phyloP scores from a whole-genome alignment of 2,329 filamentous ascomycete species.

The Phialophora tarda region DNA sequence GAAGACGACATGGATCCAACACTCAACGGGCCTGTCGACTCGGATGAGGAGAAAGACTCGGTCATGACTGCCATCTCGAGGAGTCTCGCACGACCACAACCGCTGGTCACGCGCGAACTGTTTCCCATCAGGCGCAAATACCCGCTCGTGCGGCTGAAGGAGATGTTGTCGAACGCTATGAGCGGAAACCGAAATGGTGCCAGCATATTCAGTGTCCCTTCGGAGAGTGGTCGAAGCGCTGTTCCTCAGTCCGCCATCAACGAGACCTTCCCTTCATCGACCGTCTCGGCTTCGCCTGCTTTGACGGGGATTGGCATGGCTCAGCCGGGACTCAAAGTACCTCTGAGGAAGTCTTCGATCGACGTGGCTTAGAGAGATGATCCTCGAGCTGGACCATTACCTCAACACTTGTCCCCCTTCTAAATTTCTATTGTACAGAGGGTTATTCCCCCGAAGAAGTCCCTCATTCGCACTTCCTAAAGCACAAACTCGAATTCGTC shows the following conservation, averaged over 20 bases:
- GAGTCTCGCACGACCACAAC: constrained; percentile 70
- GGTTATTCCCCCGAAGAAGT: constrained; percentile 3
- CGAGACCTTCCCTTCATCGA: constrained; percentile 30
- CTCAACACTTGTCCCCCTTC: background rate
- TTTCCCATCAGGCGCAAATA: constrained; percentile 61
- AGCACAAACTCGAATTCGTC: constrained; percentile 79
- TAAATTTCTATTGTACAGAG: background rate
- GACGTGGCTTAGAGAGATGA: constrained; percentile 29
- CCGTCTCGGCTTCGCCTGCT: constrained; percentile 32
- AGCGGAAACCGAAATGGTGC: constrained; percentile 54
- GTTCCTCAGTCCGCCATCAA: constrained; percentile 32
- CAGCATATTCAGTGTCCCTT: constrained; percentile 47
- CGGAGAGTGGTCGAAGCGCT: constrained; percentile 32
- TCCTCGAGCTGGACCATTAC: background rate
- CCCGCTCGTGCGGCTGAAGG: constrained; percentile 66
- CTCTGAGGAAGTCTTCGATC: constrained; percentile 34
- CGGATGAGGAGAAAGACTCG: constrained; percentile 88
- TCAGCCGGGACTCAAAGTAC: constrained; percentile 31
- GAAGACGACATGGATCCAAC: constrained; percentile 50
- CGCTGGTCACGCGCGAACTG: constrained; percentile 69
- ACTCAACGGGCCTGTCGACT: constrained; percentile 71
- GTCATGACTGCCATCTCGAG: constrained; percentile 80
- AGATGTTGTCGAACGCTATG: constrained; percentile 66
- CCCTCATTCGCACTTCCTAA: constrained; percentile 28
- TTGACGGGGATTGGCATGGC: constrained; percentile 27